Evolutionary conservation across 495 filamentous ascomycete species (phyloP), one percentile per base, ranked within the genome.

Genomic region (Tuber umbilicatum): DNA sequence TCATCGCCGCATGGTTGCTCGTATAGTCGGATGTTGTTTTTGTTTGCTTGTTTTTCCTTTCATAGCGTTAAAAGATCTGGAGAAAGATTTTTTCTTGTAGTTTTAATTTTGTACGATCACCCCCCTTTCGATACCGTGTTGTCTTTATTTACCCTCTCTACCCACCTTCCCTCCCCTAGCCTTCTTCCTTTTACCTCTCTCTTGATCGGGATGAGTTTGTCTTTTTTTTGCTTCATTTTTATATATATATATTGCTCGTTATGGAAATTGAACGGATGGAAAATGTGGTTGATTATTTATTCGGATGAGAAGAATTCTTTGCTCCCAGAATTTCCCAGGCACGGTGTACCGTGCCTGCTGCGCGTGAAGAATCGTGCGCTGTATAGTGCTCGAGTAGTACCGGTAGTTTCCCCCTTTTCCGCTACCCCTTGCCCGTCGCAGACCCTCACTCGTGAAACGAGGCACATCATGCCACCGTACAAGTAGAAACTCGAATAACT

Each of bases 261-360:
- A 64, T 64, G 55, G 55, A 64, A 64, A 64, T 64, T 64, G 55
- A 64, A 64, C 35, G 55, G 27, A 64, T 64, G 55, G 27, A 64
- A 60, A n/a, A n/a, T n/a, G n/a, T n/a, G n/a, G n/a, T n/a, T n/a
- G n/a, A 40, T 64, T 35, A 19, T 31, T 31, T 31, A 27, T 64
- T 27, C 16, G 27, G 2, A 64, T 35, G n/a, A 64, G 27, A 17
- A 31, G 12, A 31, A 31, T 64, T 31, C 21, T 27, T 27, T 3
- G 3, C 27, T 16, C 12, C 1, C 0, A 60, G 50, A 31, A 60
- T n/a, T n/a, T n/a, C n/a, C n/a, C n/a, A n/a, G n/a, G n/a, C n/a
- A n/a, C n/a, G n/a, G n/a, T n/a, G n/a, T n/a, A n/a, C n/a, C n/a
- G n/a, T n/a, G n/a, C n/a, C n/a, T n/a, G n/a, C n/a, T n/a, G n/a